phyloP scores from a whole-genome alignment of 1,284 basidiomycete species.

The Sanguinoderma infundibulare region DNA sequence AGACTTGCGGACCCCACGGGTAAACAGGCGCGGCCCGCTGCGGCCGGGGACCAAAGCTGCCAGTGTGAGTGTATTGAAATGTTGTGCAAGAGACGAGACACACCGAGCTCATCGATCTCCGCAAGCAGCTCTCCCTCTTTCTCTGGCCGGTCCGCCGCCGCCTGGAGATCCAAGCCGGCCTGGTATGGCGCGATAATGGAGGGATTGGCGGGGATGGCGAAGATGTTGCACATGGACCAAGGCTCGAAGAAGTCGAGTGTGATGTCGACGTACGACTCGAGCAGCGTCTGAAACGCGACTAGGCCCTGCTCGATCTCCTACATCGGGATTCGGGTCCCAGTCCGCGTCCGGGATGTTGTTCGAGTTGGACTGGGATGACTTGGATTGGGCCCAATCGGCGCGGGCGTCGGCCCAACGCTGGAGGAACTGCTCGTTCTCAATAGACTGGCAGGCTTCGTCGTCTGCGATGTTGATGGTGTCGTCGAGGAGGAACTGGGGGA shows the following conservation, averaged over 20 bases:
- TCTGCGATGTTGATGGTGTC: no score
- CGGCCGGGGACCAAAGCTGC: constrained; percentile 40
- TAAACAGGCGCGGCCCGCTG: constrained; percentile 62
- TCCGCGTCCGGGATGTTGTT: no score
- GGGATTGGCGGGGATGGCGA: constrained; percentile 64
- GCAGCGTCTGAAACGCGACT: constrained; percentile 76
- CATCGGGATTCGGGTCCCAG: constrained; percentile 63
- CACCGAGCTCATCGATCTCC: constrained; percentile 69
- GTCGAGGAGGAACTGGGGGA: no score
- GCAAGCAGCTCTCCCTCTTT: constrained; percentile 60
- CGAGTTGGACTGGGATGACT: no score
- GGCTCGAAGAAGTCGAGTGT: constrained; percentile 83
- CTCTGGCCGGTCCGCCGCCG: constrained; percentile 49
- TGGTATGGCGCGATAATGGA: constrained; percentile 75
- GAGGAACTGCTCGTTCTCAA: no score
- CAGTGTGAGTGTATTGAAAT: constrained; percentile 8
- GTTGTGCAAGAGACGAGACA: constrained; percentile 36
- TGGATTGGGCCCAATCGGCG: constrained; percentile 32
- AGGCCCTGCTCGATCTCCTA: constrained; percentile 76
- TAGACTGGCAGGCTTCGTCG: no score
- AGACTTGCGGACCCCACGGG: constrained; percentile 52
- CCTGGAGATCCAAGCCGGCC: constrained; percentile 55
- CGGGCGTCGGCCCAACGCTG: no score
- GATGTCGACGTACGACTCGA: constrained; percentile 78
- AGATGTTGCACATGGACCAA: constrained; percentile 79